These are phyloP conservation scores for Clonostachys byssicola DNA, from an alignment of 2,329 filamentous ascomycete species.

Conservation along the genomic window DNA sequence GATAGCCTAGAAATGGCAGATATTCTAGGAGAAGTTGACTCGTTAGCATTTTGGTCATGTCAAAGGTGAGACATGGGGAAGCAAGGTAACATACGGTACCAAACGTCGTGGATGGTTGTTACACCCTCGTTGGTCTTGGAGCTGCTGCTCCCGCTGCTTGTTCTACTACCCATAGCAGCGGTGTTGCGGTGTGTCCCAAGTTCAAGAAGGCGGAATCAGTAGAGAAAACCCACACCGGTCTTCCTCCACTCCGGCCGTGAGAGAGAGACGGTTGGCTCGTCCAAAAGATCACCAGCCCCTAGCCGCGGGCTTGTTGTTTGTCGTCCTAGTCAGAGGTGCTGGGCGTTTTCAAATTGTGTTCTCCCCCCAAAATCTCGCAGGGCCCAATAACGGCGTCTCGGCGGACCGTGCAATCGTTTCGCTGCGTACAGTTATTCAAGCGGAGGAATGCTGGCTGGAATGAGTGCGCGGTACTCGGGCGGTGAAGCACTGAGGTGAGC, in stretches of 20 bases:
- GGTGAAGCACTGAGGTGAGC: too few species aligned
- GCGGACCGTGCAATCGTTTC: not conserved
- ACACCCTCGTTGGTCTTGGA: slow-evolving; percentile 26
- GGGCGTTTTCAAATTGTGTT: too few species aligned
- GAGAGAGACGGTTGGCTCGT: too few species aligned
- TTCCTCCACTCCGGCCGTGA: too few species aligned
- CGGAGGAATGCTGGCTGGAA: not conserved
- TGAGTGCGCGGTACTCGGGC: not conserved
- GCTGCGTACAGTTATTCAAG: not conserved
- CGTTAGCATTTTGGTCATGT: too few species aligned
- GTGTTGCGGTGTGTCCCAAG: not conserved
- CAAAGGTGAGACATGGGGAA: not conserved
- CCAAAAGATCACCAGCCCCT: too few species aligned
- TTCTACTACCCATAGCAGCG: slow-evolving; percentile 5
- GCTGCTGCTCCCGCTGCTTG: slow-evolving; percentile 5
- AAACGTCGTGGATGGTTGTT: slow-evolving; percentile 9
- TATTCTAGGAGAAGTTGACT: slow-evolving; percentile 37
- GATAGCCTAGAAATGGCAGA: slow-evolving; percentile 67
- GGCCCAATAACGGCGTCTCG: not conserved
- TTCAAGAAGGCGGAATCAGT: too few species aligned
- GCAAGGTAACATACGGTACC: slow-evolving; percentile 36
- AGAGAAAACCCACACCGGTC: too few species aligned
- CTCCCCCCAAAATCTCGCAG: too few species aligned
- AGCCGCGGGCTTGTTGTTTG: too few species aligned
- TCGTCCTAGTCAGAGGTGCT: too few species aligned